Evolutionary conservation across 306 rosid species (phyloP).

Genomic region (Acacia crassicarpa): DNA sequence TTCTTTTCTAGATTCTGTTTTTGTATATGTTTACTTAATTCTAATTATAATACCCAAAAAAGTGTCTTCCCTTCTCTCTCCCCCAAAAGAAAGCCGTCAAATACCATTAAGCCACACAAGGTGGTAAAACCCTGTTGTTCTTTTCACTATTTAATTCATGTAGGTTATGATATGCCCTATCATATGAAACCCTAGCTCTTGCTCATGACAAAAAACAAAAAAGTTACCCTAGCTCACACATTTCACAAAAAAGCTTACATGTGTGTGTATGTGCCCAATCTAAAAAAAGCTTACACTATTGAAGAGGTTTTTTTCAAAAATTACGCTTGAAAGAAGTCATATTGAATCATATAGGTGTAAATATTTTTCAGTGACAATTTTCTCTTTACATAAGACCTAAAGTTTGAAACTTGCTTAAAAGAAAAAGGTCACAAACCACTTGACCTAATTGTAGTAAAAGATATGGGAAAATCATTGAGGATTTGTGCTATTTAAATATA

Average conservation of each 20-base stretch:
- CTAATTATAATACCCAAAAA: not conserved
- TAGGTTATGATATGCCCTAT: constrained; percentile 15
- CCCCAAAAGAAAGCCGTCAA: not conserved
- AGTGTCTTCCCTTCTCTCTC: not conserved
- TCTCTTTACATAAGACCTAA: too few species aligned
- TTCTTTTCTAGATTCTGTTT: constrained; percentile 27
- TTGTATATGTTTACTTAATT: constrained; percentile 22
- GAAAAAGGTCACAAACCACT: not conserved
- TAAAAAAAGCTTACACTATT: too few species aligned
- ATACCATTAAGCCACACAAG: constrained; percentile 31
- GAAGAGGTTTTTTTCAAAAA: not conserved
- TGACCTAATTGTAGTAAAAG: not conserved
- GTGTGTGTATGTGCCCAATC: not conserved
- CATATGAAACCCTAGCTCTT: not conserved
- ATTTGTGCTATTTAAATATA: too few species aligned
- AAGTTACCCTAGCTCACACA: not conserved
- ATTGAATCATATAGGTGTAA: too few species aligned
- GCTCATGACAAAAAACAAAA: too few species aligned
- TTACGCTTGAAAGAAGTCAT: not conserved
- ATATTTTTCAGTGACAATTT: too few species aligned
- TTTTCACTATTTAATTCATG: constrained; percentile 8
- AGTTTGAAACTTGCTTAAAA: not conserved
- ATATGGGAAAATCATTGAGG: not conserved
- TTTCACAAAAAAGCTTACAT: not conserved
- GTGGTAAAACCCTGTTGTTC: not conserved